Conservation (phyloP, 73 alveolate genomes). For the Paramecium tetraurelia region DNA sequence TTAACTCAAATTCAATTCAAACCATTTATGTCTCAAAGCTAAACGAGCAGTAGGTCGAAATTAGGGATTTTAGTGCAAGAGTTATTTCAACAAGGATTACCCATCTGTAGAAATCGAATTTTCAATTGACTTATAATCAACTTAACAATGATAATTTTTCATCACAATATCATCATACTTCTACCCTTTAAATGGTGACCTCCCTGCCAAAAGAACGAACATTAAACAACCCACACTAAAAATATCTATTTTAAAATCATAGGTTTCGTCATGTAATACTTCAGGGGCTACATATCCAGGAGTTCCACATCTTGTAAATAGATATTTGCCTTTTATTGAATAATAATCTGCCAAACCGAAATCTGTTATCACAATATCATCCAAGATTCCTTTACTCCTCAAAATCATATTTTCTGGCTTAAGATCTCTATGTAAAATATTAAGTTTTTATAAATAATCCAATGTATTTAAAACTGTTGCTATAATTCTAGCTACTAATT, state of each 20-base stretch:
- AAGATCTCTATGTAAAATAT: conserved; percentile 61
- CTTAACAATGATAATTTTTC: conserved; percentile 57
- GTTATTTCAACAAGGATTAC: neutral
- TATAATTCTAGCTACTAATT: conserved; percentile 47
- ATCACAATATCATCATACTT: conserved; percentile 47
- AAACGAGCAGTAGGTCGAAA: conserved; percentile 35
- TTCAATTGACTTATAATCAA: conserved; percentile 41
- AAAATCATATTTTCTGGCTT: conserved; percentile 66
- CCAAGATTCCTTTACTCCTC: conserved; percentile 31
- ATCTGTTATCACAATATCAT: conserved; percentile 56
- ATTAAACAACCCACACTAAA: conserved; percentile 71
- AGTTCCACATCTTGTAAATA: conserved; percentile 67
- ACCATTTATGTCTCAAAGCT: conserved; percentile 60
- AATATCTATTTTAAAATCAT: conserved; percentile 66
- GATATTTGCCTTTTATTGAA: conserved; percentile 43
- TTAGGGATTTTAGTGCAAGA: conserved; percentile 33
- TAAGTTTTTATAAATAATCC: conserved; percentile 29
- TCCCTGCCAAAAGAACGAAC: conserved; percentile 67
- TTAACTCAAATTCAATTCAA: neutral
- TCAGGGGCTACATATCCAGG: conserved; percentile 82
- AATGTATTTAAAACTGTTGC: conserved; percentile 32
- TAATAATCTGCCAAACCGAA: conserved; percentile 74
- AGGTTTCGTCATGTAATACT: conserved; percentile 60
- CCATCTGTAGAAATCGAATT: neutral
- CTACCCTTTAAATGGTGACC: conserved; percentile 63